phyloP scores from a whole-genome alignment of 371 early-diverging fungal genomes.

The Saksenaea vasiformis region DNA sequence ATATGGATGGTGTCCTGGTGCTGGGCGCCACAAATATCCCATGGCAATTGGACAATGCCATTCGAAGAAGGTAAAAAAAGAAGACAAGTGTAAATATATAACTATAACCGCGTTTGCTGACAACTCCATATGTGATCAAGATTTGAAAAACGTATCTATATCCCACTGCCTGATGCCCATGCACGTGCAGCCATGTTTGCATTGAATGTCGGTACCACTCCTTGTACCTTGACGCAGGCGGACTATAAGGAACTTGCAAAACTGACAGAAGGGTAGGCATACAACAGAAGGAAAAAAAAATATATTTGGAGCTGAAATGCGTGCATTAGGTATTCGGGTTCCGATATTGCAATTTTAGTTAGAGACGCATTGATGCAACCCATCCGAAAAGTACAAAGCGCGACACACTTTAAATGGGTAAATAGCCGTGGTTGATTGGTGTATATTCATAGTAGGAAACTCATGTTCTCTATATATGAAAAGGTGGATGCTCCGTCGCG shows the following conservation, averaged over 20 bases:
- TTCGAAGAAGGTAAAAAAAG: constrained; percentile 75
- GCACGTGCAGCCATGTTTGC: constrained; percentile 93
- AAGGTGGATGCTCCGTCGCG: constrained; percentile 68
- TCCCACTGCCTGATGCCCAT: constrained; percentile 88
- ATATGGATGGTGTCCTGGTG: constrained; percentile 91
- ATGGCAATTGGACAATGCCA: constrained; percentile 94
- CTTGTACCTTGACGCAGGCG: constrained; percentile 68
- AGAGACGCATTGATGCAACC: constrained; percentile 97
- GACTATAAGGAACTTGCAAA: constrained; percentile 81
- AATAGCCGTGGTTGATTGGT: too few relatives aligned
- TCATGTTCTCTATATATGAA: background rate
- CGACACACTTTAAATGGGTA: constrained; percentile 94
- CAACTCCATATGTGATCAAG: constrained; percentile 35
- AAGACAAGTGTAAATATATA: too few relatives aligned
- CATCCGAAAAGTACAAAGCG: constrained; percentile 92
- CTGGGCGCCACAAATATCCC: constrained; percentile 98
- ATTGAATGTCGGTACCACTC: constrained; percentile 88
- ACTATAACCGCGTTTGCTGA: too few relatives aligned
- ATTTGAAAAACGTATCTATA: constrained; percentile 97
- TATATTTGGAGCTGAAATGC: background rate
- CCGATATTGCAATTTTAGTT: constrained; percentile 92
- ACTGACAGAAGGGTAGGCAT: constrained; percentile 77
- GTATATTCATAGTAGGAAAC: too few relatives aligned
- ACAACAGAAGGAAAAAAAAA: background rate
- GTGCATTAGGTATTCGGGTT: constrained; percentile 78